A percentile compares a stretch with the other conserved stretches of the same genome.
These are phyloP conservation scores for Wickerhamomyces bisporus DNA, from an alignment of 805 yeast species.

Conservation along the genomic window DNA sequence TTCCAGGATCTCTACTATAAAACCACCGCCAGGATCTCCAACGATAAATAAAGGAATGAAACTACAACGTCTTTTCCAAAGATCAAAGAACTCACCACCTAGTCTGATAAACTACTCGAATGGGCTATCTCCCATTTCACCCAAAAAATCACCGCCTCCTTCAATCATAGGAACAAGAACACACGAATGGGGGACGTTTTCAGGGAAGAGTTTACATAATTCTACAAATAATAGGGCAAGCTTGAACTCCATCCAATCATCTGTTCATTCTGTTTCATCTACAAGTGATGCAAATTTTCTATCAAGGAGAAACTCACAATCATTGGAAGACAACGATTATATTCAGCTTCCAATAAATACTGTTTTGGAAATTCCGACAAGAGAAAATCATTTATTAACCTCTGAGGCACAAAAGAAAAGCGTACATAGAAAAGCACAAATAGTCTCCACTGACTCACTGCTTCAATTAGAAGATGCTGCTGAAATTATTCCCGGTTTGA, in stretches of 20 bases:
- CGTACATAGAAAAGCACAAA: constrained; percentile 21
- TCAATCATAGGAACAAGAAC: constrained; percentile 43
- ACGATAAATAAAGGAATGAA: constrained; percentile 11
- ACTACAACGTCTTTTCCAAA: constrained; percentile 20
- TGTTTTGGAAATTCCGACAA: constrained; percentile 17
- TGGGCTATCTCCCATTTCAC: constrained; percentile 17
- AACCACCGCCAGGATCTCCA: constrained; percentile 8
- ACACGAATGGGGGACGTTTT: constrained; percentile 45
- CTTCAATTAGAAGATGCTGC: constrained; percentile 4
- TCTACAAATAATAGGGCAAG: constrained; percentile 1
- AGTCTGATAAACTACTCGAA: constrained; percentile 10
- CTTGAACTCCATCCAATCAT: constrained; percentile 2
- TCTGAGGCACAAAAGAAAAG: constrained; percentile 12
- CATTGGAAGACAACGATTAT: constrained; percentile 2
- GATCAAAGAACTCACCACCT: constrained; percentile 17
- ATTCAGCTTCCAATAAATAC: constrained; percentile 16
- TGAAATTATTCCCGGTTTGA: constrained; percentile 4
- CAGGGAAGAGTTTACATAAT: not conserved
- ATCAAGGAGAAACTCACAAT: constrained; percentile 1
- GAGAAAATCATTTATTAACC: not conserved
- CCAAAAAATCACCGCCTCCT: constrained; percentile 21
- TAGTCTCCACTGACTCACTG: constrained; percentile 15
- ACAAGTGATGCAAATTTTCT: constrained; percentile 1
- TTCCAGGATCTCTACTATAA: constrained; percentile 5
- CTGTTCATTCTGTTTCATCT: constrained; percentile 1